phyloP scores from a whole-genome alignment of 805 yeast genomes.

The Myxozyma vanderwaltii region DNA sequence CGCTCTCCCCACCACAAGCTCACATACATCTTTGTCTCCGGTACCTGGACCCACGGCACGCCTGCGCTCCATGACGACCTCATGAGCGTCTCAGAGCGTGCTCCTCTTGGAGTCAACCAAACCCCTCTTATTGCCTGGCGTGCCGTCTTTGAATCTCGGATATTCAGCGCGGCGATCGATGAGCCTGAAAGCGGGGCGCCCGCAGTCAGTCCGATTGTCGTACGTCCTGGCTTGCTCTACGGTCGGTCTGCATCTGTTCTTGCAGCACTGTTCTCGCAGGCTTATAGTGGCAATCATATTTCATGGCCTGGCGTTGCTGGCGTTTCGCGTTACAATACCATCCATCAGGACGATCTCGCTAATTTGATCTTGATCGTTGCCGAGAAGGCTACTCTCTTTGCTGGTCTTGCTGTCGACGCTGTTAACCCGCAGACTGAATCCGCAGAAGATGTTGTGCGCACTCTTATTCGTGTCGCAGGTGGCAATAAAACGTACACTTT shows the following conservation, averaged over 20 bases:
- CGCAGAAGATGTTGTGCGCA: constrained; percentile 14
- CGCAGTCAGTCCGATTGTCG: constrained; percentile 14
- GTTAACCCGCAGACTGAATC: constrained; percentile 15
- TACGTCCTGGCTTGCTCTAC: constrained; percentile 21
- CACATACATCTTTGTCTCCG: constrained; percentile 18
- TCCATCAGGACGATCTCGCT: constrained; percentile 23
- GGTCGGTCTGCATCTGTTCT: constrained; percentile 20
- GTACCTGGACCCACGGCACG: constrained; percentile 23
- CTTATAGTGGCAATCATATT: constrained; percentile 9
- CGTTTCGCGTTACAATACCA: constrained; percentile 13
- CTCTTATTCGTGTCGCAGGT: constrained; percentile 18
- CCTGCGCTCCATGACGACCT: constrained; percentile 11
- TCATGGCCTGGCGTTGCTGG: constrained; percentile 22
- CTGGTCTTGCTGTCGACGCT: constrained; percentile 19
- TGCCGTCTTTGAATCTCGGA: constrained; percentile 17
- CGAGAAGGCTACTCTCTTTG: constrained; percentile 17
- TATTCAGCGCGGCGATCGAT: constrained; percentile 6
- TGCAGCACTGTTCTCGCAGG: constrained; percentile 11
- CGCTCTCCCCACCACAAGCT: constrained; percentile 18
- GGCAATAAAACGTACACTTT: constrained; percentile 9
- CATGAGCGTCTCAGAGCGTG: constrained; percentile 16
- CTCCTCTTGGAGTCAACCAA: constrained; percentile 13
- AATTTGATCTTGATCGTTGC: constrained; percentile 11
- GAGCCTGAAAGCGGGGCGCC: constrained; percentile 10
- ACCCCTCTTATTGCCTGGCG: constrained; percentile 20